Evolutionary conservation across 176 grass and related monocot genomes (phyloP).

Genomic region (Carex myosuroides): DNA sequence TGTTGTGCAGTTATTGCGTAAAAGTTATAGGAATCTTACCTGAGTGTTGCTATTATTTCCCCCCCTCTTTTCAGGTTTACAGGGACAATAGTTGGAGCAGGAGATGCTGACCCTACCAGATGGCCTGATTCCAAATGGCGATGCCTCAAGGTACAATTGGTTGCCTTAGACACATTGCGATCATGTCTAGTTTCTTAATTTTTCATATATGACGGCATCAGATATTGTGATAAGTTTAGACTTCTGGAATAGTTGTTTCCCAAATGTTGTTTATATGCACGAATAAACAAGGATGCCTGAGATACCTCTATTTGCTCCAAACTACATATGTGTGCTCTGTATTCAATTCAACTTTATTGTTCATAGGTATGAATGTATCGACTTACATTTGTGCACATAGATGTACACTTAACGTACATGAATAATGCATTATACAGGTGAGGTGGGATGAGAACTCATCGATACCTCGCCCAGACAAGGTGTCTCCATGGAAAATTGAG

Average conservation of each 20-base stretch:
- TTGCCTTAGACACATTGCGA: not conserved
- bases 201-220: not conserved
- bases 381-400: not conserved
- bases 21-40: not conserved
- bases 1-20: not conserved
- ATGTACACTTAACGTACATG: not conserved
- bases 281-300: not conserved
- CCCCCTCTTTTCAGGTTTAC: slow-evolving; percentile 47
- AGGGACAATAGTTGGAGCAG: slow-evolving; percentile 79
- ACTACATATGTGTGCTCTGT: not conserved
- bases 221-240: not conserved
- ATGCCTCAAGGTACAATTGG: slow-evolving; percentile 58
- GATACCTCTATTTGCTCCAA: not conserved
- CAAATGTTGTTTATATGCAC: not conserved
- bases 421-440: slow-evolving; percentile 38
- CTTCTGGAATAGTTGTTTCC: not conserved
- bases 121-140: slow-evolving; percentile 93
- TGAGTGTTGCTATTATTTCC: not conserved
- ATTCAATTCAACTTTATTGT: not conserved
- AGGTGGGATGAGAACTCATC: slow-evolving; percentile 92
- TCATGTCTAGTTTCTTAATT: slow-evolving; percentile 9
- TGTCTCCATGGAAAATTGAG: slow-evolving; percentile 97
- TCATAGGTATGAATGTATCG: not conserved
- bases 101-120: slow-evolving; percentile 47
- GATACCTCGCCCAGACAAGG: slow-evolving; percentile 78